Percentiles rank a stretch among this genome's conserved stretches.
phyloP scores from a whole-genome alignment of 768 basidiomycete genomes.

The Kwoniella botswanensis region DNA sequence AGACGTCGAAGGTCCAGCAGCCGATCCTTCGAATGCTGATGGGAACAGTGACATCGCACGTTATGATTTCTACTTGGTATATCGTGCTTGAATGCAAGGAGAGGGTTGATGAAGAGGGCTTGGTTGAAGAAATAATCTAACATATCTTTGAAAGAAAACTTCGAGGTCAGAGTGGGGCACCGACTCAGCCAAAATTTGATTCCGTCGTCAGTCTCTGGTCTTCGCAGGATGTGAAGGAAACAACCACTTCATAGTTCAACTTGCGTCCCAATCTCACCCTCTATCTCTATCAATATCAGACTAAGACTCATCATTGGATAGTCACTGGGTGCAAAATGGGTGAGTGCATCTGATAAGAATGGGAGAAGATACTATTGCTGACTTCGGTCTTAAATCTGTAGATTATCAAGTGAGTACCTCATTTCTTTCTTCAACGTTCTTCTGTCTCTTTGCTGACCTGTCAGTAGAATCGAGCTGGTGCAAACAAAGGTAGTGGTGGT shows the following conservation, averaged over 20 bases:
- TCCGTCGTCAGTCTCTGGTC: constrained; percentile 10
- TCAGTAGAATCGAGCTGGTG: constrained; percentile 55
- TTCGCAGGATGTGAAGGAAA: neutral
- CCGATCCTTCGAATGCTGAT: constrained; percentile 40
- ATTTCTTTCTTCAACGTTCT: neutral
- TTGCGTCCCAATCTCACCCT: neutral
- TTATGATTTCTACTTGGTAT: neutral
- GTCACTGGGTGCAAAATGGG: constrained; percentile 24
- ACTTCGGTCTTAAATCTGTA: constrained; percentile 11
- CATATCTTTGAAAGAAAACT: neutral
- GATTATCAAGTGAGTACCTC: constrained; percentile 47
- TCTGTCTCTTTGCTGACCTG: neutral
- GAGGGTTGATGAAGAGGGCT: neutral
- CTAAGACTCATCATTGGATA: neutral
- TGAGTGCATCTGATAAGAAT: constrained; percentile 5
- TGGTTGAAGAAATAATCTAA: neutral
- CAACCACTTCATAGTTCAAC: neutral
- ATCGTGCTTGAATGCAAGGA: neutral
- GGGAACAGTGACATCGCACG: constrained; percentile 47
- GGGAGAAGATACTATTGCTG: neutral
- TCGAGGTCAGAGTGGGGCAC: neutral
- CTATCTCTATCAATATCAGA: neutral
- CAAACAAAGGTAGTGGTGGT: constrained; percentile 57
- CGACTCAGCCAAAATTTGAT: constrained; percentile 19
- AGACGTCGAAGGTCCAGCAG: constrained; percentile 28